A percentile compares a stretch with the other conserved stretches of the same genome.
Evolutionary conservation across 768 basidiomycete species (phyloP).

Genomic region (Mycena pura): DNA sequence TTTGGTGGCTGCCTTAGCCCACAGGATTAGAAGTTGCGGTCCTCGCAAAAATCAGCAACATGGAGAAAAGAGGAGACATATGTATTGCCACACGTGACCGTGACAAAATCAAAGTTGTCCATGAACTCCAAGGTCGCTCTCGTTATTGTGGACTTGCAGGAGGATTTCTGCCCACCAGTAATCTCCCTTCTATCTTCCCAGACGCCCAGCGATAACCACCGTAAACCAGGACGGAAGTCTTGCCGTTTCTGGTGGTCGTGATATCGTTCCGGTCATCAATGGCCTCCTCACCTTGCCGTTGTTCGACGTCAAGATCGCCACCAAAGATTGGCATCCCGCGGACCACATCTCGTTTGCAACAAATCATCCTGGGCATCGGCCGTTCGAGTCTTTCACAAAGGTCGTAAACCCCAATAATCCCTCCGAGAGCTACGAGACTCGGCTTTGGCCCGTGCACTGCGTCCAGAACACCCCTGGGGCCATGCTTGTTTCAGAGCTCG

Average conservation of each 20-base stretch:
- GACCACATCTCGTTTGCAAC: conserved; percentile 65
- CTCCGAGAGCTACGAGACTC: conserved; percentile 45
- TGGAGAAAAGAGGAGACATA: no score
- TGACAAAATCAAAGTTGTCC: no score
- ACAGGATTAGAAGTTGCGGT: conserved; percentile 77
- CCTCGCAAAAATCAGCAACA: conserved; percentile 65
- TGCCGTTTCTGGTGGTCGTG: conserved; percentile 60
- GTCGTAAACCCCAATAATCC: conserved; percentile 44
- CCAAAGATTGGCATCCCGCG: conserved; percentile 53
- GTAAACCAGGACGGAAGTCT: conserved; percentile 51
- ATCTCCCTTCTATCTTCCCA: not conserved
- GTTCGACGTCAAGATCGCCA: conserved; percentile 48
- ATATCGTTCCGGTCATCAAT: conserved; percentile 55
- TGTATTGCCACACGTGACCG: no score
- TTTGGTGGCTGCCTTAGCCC: conserved; percentile 55
- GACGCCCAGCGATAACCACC: conserved; percentile 1
- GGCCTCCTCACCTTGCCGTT: conserved; percentile 51
- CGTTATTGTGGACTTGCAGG: conserved; percentile 69
- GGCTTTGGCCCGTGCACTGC: conserved; percentile 78
- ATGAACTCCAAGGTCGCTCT: conserved; percentile 44
- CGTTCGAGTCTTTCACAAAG: conserved; percentile 27
- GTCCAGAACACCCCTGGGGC: conserved; percentile 59
- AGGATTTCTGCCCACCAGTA: conserved; percentile 63
- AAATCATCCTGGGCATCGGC: conserved; percentile 40
- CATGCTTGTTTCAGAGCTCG: conserved; percentile 54